These are phyloP conservation scores for Trypanosoma mega DNA, from an alignment of 208 protist species.

Conservation along the genomic window DNA sequence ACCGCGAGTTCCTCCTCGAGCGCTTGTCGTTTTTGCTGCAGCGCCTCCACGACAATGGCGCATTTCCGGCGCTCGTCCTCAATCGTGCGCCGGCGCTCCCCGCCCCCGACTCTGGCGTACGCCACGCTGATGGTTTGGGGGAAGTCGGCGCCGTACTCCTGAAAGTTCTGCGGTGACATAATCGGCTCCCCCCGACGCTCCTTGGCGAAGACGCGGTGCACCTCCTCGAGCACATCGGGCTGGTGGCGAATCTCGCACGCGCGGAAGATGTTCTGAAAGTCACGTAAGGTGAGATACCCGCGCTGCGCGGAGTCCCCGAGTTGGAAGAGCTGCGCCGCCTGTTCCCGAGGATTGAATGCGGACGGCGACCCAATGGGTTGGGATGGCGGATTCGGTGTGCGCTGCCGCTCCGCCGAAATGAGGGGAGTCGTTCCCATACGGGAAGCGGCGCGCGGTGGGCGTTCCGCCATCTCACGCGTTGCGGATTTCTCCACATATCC, in stretches of 20 bases:
- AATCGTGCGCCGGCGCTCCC: slow-evolving; percentile 48
- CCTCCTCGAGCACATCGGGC: slow-evolving; percentile 50
- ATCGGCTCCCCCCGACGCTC: slow-evolving; percentile 17
- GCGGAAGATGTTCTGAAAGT: slow-evolving; percentile 63
- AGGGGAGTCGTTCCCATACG: no score
- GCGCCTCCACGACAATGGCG: slow-evolving; percentile 26
- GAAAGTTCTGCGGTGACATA: slow-evolving; percentile 55
- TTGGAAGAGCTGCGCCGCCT: slow-evolving; percentile 58
- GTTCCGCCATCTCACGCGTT: no score
- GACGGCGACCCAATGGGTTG: neutral
- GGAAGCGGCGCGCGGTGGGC: no score
- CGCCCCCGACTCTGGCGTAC: slow-evolving; percentile 65
- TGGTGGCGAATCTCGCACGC: slow-evolving; percentile 55
- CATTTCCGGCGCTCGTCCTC: slow-evolving; percentile 46
- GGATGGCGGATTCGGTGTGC: neutral
- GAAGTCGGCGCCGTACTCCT: slow-evolving; percentile 62
- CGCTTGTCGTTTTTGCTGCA: slow-evolving; percentile 40
- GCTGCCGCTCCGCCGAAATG: no score
- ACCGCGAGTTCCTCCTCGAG: slow-evolving; percentile 47
- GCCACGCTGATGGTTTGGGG: slow-evolving; percentile 65
- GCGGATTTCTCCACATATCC: no score
- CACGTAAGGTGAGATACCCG: slow-evolving; percentile 33
- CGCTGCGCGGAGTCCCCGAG: slow-evolving; percentile 27
- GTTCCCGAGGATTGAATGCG: slow-evolving; percentile 52
- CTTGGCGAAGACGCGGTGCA: slow-evolving; percentile 52